Percentiles rank a stretch among this genome's conserved stretches.
Conservation (phyloP, 2,329 filamentous ascomycete genomes). For the Capronia americana region DNA sequence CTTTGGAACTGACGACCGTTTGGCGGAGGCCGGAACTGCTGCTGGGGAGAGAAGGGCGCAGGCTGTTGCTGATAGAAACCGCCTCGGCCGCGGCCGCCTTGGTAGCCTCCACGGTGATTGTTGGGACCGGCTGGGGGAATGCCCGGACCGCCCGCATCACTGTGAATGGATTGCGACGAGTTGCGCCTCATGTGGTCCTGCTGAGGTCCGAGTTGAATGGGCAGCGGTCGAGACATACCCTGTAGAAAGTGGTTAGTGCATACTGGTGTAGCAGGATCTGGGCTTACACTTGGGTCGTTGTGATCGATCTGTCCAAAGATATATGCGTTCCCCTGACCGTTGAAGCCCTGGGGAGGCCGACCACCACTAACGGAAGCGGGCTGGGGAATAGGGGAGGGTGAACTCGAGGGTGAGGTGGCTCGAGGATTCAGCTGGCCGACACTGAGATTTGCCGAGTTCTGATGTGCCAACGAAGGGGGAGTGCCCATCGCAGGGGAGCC, state of each 20-base stretch:
- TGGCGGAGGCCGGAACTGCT: conserved; percentile 58
- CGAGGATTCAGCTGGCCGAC: conserved; percentile 63
- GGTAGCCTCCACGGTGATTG: conserved; percentile 61
- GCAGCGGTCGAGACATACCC: conserved; percentile 70
- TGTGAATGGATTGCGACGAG: conserved; percentile 82
- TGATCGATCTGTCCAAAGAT: conserved; percentile 80
- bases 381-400: conserved; percentile 91
- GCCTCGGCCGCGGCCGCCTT: conserved; percentile 61
- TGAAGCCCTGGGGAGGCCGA: conserved; percentile 76
- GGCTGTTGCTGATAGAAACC: conserved; percentile 57
- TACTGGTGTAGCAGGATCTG: conserved; percentile 35
- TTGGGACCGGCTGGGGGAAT: conserved; percentile 51
- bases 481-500: conserved; percentile 59
- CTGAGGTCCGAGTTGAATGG: conserved; percentile 65
- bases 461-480: conserved; percentile 43
- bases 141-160: conserved; percentile 70
- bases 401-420: conserved; percentile 82
- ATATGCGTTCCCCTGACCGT: conserved; percentile 73
- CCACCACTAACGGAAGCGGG: conserved; percentile 82
- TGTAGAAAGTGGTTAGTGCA: conserved; percentile 43
- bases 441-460: conserved; percentile 35
- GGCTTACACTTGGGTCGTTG: conserved; percentile 71
- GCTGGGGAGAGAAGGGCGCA: conserved; percentile 61
- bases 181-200: conserved; percentile 82
- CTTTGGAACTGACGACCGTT: conserved; percentile 60